These are phyloP conservation scores for Sugiyamaella marilandica DNA, from an alignment of 805 yeast species.

Conservation along the genomic window DNA sequence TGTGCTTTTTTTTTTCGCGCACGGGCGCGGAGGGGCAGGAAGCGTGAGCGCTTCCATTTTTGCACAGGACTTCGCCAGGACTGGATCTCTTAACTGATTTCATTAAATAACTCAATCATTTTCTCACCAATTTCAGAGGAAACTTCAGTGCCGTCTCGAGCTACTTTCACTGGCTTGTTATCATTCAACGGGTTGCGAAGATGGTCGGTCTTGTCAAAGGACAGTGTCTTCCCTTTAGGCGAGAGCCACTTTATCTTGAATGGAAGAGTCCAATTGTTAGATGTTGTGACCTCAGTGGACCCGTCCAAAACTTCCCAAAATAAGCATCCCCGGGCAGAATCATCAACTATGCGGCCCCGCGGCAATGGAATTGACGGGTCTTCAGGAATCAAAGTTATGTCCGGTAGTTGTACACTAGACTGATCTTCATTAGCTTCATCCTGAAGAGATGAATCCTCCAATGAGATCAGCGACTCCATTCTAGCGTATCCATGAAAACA, in stretches of 20 bases:
- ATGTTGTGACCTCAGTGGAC: background rate
- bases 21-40: too few species aligned
- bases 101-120: constrained; percentile 29
- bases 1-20: too few species aligned
- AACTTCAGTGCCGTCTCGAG: constrained; percentile 40
- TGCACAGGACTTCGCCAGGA: too few species aligned
- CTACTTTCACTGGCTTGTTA: constrained; percentile 38
- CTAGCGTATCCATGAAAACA: constrained; percentile 39
- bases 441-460: background rate
- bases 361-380: constrained; percentile 19
- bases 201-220: constrained; percentile 32
- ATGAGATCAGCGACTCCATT: constrained; percentile 25
- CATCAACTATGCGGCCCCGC: constrained; percentile 24
- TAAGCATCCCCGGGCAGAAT: constrained; percentile 33
- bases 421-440: background rate
- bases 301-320: constrained; percentile 35
- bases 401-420: constrained; percentile 5
- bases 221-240: constrained; percentile 22
- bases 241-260: constrained; percentile 37
- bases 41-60: too few species aligned
- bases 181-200: constrained; percentile 35
- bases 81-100: background rate
- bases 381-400: constrained; percentile 11
- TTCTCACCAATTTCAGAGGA: constrained; percentile 30
- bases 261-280: constrained; percentile 34